phyloP scores from a whole-genome alignment of 352 stramenopile species.

The Pythium rishiriense region DNA sequence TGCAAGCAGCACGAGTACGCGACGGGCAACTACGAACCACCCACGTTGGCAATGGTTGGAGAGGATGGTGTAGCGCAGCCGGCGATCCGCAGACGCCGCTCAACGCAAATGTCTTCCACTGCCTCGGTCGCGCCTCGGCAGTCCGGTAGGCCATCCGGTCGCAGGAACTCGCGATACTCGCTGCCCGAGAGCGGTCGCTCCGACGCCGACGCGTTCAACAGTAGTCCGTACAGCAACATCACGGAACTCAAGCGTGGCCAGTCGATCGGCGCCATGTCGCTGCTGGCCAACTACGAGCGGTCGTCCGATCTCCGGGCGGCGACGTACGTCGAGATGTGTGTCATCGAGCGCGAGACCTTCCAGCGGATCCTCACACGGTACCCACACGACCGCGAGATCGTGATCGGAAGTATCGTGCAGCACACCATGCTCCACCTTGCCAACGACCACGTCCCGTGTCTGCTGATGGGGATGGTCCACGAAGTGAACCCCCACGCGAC shows the following conservation, averaged over 20 bases:
- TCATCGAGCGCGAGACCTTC: slow-evolving; percentile 40
- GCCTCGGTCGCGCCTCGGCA: background rate
- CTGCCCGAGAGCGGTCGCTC: background rate
- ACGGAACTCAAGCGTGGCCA: slow-evolving; percentile 5
- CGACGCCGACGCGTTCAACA: background rate
- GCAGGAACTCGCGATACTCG: background rate
- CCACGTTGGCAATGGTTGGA: background rate
- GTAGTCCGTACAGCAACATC: background rate
- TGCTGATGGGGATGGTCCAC: background rate
- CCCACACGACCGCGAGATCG: background rate
- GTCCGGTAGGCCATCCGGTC: background rate
- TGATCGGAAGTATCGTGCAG: background rate
- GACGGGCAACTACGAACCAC: background rate
- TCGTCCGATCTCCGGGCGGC: slow-evolving; percentile 43
- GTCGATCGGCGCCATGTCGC: slow-evolving; percentile 37
- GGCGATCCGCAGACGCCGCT: too few relatives aligned
- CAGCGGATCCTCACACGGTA: slow-evolving; percentile 32
- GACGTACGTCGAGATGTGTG: slow-evolving; percentile 58
- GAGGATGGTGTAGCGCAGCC: background rate
- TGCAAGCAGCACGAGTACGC: slow-evolving; percentile 34
- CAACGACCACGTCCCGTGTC: background rate
- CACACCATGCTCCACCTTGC: background rate
- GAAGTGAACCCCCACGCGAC: background rate
- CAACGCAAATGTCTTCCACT: too few relatives aligned
- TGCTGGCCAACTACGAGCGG: slow-evolving; percentile 58